Base-by-base conservation (phyloP, 176 grass and related monocot genomes). In the Carex scoparia region DNA sequence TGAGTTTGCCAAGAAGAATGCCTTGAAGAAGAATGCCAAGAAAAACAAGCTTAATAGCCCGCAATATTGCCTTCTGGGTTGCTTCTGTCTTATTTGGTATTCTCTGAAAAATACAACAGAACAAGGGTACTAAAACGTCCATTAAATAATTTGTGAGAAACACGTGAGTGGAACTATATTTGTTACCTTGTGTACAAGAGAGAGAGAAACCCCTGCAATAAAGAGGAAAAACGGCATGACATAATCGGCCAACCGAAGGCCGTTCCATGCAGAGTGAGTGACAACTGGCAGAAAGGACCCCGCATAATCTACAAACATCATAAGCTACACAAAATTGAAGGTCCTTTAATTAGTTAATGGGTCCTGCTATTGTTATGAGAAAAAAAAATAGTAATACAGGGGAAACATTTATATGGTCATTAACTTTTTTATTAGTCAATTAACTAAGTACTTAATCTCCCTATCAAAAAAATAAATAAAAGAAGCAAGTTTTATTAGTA, bases 161-260 rank as follows among this genome's bases (percentile, higher is more conserved):
- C 64, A 73, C 27, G 15, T 1, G 23, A n/a, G 16, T 14, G 15
- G 64, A 65, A 19, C 38, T n/a, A 44, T 3, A 28, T 72, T 61
- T 30, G 85, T 60, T 83, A 94, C 95, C 95, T 98, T 98, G 85
- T 98, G 91, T 76, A 88, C 92, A 37, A 98, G 85, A 65, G 92
- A 84, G 42, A 98, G 79, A 46, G 95, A 91, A 86, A 94, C 95
- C 19, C 95, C 95, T 10, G 90, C 95, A 19, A 98, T 98, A 84
- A 98, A 98, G 31, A 98, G 93, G 84, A 98, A 98, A 86, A 93
- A 94, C 32, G 95, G 95, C 95, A 98, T 98, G 74, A 98, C 95
- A 65, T 94, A 94, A 92, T 98, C 95, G 10, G 95, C 95, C 63
- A 93, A 35, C 0, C 80, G 90, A 82, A 98, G 66, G 33, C 92